Conservation (phyloP, 2,329 filamentous ascomycete genomes). For the Colletotrichum plurivorum region DNA sequence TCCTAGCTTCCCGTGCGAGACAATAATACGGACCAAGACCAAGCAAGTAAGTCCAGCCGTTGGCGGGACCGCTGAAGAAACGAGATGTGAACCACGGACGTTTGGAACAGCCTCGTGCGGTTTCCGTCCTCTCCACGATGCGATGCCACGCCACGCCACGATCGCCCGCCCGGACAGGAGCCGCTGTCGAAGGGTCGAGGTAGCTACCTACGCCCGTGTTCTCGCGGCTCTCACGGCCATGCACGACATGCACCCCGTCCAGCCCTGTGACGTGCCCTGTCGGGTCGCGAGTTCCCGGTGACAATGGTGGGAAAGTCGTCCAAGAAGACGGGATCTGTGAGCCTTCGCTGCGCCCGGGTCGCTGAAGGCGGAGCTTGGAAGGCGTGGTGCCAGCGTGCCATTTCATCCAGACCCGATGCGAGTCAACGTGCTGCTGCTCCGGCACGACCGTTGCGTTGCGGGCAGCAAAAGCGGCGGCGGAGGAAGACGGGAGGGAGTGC, state of each 20-base stretch:
- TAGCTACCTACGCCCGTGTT: not conserved
- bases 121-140: not conserved
- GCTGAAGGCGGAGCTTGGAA: not conserved
- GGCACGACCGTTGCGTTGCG: slow-evolving; percentile 12
- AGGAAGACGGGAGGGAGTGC: not conserved
- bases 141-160: not conserved
- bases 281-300: slow-evolving; percentile 16
- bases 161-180: too few species aligned
- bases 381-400: not conserved
- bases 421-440: not conserved
- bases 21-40: not conserved
- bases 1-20: not conserved
- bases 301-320: not conserved
- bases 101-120: slow-evolving; percentile 1
- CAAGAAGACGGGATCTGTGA: not conserved
- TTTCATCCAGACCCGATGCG: not conserved
- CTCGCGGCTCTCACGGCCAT: slow-evolving; percentile 9
- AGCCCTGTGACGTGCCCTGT: slow-evolving; percentile 18
- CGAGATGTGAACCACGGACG: not conserved
- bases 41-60: not conserved
- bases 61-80: slow-evolving; percentile 2
- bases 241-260: slow-evolving; percentile 9
- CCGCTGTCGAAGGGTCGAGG: not conserved
- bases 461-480: not conserved
- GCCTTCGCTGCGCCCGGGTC: not conserved